Evolutionary conservation across 176 grass and related monocot genomes (phyloP), one percentile per base, ranked within the genome.

Genomic region (bread wheat (Triticum aestivum)): DNA sequence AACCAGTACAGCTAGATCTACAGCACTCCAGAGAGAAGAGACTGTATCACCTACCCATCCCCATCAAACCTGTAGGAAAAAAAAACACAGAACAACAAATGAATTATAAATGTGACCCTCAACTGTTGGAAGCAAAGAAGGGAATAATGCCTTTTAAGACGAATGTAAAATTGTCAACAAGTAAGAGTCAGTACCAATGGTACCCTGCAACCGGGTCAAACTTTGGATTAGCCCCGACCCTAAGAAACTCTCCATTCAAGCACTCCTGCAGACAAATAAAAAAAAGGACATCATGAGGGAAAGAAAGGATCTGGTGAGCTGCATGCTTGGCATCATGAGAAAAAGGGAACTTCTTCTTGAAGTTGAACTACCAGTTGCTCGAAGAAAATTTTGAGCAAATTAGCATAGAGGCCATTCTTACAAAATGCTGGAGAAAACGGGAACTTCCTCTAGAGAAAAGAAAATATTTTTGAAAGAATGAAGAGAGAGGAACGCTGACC

Each of bases 201-300:
- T 93, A 90, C 39, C 93, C 93, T 20, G 94, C 94, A n/a, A 97
- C 91, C 44, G 94, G 94, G 27, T 30, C 77, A 73, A 92, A 97
- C 82, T 97, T 97, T 3, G 94, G 94, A 75, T 97, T 97, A 34
- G 94, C 89, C 54, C 94, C 94, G 12, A 97, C 92, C 58, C 87
- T 90, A 26, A 97, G 89, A 90, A 97, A 97, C 74, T 97, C 94
- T 23, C 94, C 94, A 69, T 94, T 94, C 92, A 97, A 92, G 70
- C 94, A 97, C 83, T 92, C 89, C 92, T 97, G 81, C 2, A 65
- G 64, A 75, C 8, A 51, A 11, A 45, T 11, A 9, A 37, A 34
- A 75, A 63, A 24, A 82, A 14, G 26, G 78, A 80, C 24, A 71
- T 2, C 35, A 24, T 79, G 62, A 34, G 33, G 33, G 33, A 34